Conservation (phyloP, 768 basidiomycete species). For the Tricholoma furcatifolium region DNA sequence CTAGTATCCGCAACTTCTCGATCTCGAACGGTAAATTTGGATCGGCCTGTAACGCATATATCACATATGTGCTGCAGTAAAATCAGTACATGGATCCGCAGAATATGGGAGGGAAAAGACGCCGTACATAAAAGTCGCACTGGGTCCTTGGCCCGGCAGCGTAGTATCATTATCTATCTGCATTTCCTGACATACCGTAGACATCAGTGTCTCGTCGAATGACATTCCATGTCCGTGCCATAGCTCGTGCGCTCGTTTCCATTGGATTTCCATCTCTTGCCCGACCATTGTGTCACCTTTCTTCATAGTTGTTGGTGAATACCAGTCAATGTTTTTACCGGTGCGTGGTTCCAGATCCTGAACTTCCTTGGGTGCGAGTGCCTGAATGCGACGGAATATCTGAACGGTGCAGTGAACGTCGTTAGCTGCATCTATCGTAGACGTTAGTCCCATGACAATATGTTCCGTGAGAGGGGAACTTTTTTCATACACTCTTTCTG, state of each 20-base stretch:
- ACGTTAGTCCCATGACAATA: neutral
- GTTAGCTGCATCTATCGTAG: constrained; percentile 33
- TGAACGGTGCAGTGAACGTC: constrained; percentile 34
- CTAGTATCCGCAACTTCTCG: constrained; percentile 24
- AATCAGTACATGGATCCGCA: neutral
- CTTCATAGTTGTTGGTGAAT: neutral
- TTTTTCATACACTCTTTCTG: constrained; percentile 33
- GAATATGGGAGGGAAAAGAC: neutral
- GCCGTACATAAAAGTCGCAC: constrained; percentile 31
- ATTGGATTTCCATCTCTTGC: constrained; percentile 21
- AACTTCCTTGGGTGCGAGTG: constrained; percentile 17
- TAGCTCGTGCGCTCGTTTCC: constrained; percentile 32
- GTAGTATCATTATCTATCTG: constrained; percentile 15
- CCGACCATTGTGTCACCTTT: neutral
- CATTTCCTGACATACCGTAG: constrained; percentile 27
- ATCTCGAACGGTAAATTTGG: constrained; percentile 27
- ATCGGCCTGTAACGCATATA: constrained; percentile 28
- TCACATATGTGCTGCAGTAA: constrained; percentile 28
- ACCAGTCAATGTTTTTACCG: neutral
- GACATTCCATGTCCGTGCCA: constrained; percentile 28
- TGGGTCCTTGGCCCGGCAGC: constrained; percentile 12
- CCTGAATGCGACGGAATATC: constrained; percentile 27
- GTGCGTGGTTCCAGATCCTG: neutral
- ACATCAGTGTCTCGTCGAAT: constrained; percentile 14
- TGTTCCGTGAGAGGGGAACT: neutral